Evolutionary conservation across 345 rosid species (phyloP).

Genomic region (Brassica juncea): DNA sequence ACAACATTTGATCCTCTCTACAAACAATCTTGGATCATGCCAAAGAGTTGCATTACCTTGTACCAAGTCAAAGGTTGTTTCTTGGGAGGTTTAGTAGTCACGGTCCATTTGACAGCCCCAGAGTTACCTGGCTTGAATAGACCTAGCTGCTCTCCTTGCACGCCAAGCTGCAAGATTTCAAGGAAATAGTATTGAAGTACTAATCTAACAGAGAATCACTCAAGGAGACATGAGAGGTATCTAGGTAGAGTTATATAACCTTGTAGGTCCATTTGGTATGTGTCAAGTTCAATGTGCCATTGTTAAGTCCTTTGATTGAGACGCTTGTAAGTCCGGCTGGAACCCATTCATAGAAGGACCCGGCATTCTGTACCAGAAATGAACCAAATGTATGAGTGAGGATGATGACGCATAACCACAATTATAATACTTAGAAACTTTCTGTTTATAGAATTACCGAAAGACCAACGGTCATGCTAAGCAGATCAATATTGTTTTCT

Average conservation of each 20-base stretch:
- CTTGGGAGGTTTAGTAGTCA: constrained; percentile 66
- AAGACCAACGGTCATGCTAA: constrained; percentile 90
- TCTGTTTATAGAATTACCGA: constrained; percentile 52
- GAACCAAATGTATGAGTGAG: background rate
- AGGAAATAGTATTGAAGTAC: background rate
- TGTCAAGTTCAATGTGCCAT: constrained; percentile 72
- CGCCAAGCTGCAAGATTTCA: constrained; percentile 59
- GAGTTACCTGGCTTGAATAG: constrained; percentile 58
- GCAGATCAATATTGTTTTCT: constrained; percentile 68
- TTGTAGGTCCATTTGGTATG: constrained; percentile 70
- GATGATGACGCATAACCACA: background rate
- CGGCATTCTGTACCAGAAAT: constrained; percentile 74
- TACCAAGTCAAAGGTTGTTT: constrained; percentile 87
- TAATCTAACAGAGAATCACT: background rate
- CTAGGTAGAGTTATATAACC: constrained; percentile 48
- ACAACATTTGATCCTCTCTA: constrained; percentile 17
- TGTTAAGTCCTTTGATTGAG: constrained; percentile 67
- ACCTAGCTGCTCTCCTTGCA: constrained; percentile 76
- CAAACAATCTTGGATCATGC: constrained; percentile 15
- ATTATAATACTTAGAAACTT: background rate
- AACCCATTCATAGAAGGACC: constrained; percentile 76
- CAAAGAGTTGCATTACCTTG: constrained; percentile 53
- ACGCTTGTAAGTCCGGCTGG: constrained; percentile 82
- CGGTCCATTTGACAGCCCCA: constrained; percentile 58
- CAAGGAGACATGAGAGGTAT: background rate